Evolutionary conservation across 2,329 filamentous ascomycete genomes (phyloP).

Genomic region (Neodidymelliopsis sp.): DNA sequence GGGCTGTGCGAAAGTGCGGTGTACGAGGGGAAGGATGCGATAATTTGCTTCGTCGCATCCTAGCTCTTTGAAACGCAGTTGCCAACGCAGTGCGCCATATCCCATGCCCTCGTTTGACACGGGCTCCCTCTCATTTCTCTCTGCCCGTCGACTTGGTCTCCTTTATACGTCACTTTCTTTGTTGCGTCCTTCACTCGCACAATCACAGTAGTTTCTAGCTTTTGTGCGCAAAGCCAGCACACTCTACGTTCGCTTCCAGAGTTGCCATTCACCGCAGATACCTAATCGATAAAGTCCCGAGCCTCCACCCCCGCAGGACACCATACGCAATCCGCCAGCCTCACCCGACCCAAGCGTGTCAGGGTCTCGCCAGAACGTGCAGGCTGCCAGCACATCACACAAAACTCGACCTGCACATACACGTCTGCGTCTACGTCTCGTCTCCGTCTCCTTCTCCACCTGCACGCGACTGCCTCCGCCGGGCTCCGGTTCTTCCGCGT

Average conservation of each 20-base stretch:
- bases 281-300: constrained; percentile 35
- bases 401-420: constrained; percentile 24
- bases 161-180: constrained; percentile 16
- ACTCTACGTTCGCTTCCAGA: background rate
- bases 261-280: constrained; percentile 15
- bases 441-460: no score
- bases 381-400: constrained; percentile 33
- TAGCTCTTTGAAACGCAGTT: constrained; percentile 30
- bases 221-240: background rate
- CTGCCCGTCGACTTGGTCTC: constrained; percentile 9
- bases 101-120: constrained; percentile 22
- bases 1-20: constrained; percentile 17
- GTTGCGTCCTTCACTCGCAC: background rate
- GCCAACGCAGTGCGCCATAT: constrained; percentile 22
- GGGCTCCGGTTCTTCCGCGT: constrained; percentile 6
- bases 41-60: constrained; percentile 32
- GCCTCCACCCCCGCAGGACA: constrained; percentile 30
- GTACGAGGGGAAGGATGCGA: constrained; percentile 13
- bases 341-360: constrained; percentile 27
- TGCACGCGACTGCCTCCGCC: constrained; percentile 12
- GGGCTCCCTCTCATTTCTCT: constrained; percentile 29
- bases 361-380: constrained; percentile 22
- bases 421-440: no score
- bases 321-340: constrained; percentile 38
- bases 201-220: no score